phyloP scores from a whole-genome alignment of 768 basidiomycete genomes.

The Melanogaster broomeanus region DNA sequence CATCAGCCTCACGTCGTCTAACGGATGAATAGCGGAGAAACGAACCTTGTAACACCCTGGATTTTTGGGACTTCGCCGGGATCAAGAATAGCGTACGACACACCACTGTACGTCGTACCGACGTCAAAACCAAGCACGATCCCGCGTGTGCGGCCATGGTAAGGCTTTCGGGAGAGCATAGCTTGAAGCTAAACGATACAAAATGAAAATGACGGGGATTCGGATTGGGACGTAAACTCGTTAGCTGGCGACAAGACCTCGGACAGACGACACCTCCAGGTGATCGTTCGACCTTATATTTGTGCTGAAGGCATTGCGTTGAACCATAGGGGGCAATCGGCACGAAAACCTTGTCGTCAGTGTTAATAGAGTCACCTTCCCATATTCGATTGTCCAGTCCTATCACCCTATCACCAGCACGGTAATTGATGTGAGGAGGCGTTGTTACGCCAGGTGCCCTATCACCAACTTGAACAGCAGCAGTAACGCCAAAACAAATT shows the following conservation, averaged over 20 bases:
- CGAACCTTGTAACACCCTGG: conserved; percentile 35
- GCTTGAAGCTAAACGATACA: neutral
- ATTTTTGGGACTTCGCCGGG: conserved; percentile 39
- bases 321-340: conserved; percentile 8
- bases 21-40: conserved; percentile 1
- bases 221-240: conserved; percentile 10
- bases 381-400: neutral
- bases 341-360: neutral
- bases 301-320: neutral
- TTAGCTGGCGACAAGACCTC: neutral
- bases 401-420: conserved; percentile 12
- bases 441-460: conserved; percentile 5
- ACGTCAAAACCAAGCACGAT: conserved; percentile 43
- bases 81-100: conserved; percentile 44
- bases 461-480: conserved; percentile 8
- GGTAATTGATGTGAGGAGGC: conserved; percentile 10
- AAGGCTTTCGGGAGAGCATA: conserved; percentile 40
- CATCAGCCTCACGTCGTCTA: conserved; percentile 2
- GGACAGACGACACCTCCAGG: neutral
- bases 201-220: neutral
- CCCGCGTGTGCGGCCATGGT: conserved; percentile 35
- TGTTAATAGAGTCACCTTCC: neutral
- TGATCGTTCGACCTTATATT: conserved; percentile 21
- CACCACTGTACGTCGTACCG: conserved; percentile 43
- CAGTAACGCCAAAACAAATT: neutral